Base-by-base conservation (phyloP, 2,329 filamentous ascomycete species). In the Pseudocercospora macadamiae region DNA sequence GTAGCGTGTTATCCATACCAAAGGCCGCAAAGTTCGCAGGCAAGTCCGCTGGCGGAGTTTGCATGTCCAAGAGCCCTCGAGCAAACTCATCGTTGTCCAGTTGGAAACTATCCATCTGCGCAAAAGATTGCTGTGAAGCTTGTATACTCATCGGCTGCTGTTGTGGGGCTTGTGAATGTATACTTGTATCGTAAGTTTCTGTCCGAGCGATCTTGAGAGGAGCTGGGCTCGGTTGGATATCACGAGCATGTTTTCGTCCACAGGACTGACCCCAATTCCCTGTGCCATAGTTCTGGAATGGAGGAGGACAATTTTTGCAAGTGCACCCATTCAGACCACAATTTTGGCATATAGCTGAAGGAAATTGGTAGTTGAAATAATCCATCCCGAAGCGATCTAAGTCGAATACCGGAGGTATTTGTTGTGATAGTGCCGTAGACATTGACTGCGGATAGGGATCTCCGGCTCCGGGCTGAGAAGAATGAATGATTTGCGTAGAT, bases 181-280 rank as follows among this genome's bases (percentile, higher is more conserved):
- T 51, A 21, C 52, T 54, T 19, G 39, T 51, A 21, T 45, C 47
- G 37, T 65, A 64, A 16, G 49, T 53, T 18, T 62, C 56, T 12
- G 54, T 62, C 36, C 60, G 56, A 14, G 59, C 30, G 9, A 64
- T 55, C 32, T 66, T 66, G 7, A 57, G 21, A 16, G 60, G 44
- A 16, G 51, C 52, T 9, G 65, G 62, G 8, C 63, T 49, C 2
- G 66, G 61, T 26, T 68, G 65, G 7, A 61, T 56, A 14, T 66
- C 68, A 19, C 68, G 63, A 7, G 70, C 69, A 56, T 73, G 70
- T 56, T 70, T 71, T 8, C 71, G 65, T 3, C 69, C 68, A 58
- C 71, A 73, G 57, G 68, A 70, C 44, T 72, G 68, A 45, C 68
- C 70, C 71, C 71, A 73, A 55, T 66, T 70, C 5, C 69, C 66